Evolutionary conservation across 2,329 filamentous ascomycete species (phyloP).

Genomic region (Aspergillus brunneoviolaceus): DNA sequence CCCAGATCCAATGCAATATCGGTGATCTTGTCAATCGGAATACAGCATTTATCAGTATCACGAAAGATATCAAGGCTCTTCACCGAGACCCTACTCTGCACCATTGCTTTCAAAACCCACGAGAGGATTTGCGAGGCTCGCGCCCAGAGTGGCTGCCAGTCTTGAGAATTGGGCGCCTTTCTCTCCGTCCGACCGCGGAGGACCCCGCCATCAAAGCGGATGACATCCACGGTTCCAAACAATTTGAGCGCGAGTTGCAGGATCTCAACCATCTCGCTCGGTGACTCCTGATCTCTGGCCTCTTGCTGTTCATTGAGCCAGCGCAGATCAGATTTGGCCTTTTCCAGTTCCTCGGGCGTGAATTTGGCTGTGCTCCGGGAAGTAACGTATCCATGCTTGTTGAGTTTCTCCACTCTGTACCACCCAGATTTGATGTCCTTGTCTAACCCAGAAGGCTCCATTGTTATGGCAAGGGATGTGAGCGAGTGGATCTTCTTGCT

Average conservation of each 20-base stretch:
- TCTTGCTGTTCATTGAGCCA: constrained; percentile 7
- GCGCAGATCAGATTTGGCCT: neutral
- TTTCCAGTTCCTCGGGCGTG: constrained; percentile 1
- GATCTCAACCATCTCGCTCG: constrained; percentile 4
- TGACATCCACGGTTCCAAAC: constrained; percentile 2
- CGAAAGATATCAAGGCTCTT: constrained; percentile 8
- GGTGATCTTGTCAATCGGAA: constrained; percentile 1
- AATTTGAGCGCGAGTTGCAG: constrained; percentile 2
- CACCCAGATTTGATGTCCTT: neutral
- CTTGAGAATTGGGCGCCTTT: neutral
- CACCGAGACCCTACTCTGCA: neutral
- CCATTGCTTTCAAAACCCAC: constrained; percentile 5
- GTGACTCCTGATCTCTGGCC: neutral
- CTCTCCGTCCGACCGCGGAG: neutral
- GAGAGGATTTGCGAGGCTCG: constrained; percentile 9
- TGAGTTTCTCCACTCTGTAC: neutral
- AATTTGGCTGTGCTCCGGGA: neutral
- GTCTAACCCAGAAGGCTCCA: neutral
- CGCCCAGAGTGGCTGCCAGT: constrained; percentile 3
- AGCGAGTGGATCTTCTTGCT: constrained; percentile 2
- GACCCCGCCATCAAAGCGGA: constrained; percentile 6
- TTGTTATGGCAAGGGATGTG: constrained; percentile 5
- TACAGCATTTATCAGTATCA: constrained; percentile 1
- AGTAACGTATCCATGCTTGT: neutral
- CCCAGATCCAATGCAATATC: neutral